Evolutionary conservation across 176 grass and related monocot genomes (phyloP), one percentile per base, ranked within the genome.

Genomic region (Luzula sylvatica): DNA sequence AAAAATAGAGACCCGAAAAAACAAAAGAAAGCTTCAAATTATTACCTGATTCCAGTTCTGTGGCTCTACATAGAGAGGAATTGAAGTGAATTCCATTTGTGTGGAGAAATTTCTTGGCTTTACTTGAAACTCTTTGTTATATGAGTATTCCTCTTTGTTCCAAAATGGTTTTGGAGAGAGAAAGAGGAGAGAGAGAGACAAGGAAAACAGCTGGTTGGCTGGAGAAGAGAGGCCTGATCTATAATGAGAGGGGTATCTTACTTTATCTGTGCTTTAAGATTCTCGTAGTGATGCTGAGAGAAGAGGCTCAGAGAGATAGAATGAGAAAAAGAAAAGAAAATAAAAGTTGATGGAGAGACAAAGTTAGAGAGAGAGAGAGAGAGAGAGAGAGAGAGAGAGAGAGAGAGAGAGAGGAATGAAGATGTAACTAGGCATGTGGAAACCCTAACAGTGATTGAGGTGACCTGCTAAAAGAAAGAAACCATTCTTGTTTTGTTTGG

Each of bases 41-140:
- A 42, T 62, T 72, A 98, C 93, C 93, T 99, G 93, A 47, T 62
- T 80, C 93, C 93, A 99, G 71, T 72, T 92, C 27, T 76, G 86
- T 54, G 86, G 86, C 26, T 99, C 93, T 54, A 79, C 72, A 81
- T 83, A 92, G 60, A 83, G 69, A 27, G 86, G 78, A 55, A 92
- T 67, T 28, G 93, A 99, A 42, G 93, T 83, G 59, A 99, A 99
- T 52, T 90, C 86, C 93, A 99, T 99, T 66, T 35, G 30, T 35
- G 39, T 69, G 71, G 51, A 35, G 12, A 30, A 25, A 23, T 49
- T 56, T 83, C n/a, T 7, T 61, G 25, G 24, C 8, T 3, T 65
- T 24, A 46, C 14, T 67, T 74, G 19, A 3, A 29, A 24, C 38
- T 22, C 15, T 66, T 52, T 29, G 38, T 32, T 53, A 1, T 43